Base-by-base conservation (phyloP, 805 yeast species). In the Candida maesae region DNA sequence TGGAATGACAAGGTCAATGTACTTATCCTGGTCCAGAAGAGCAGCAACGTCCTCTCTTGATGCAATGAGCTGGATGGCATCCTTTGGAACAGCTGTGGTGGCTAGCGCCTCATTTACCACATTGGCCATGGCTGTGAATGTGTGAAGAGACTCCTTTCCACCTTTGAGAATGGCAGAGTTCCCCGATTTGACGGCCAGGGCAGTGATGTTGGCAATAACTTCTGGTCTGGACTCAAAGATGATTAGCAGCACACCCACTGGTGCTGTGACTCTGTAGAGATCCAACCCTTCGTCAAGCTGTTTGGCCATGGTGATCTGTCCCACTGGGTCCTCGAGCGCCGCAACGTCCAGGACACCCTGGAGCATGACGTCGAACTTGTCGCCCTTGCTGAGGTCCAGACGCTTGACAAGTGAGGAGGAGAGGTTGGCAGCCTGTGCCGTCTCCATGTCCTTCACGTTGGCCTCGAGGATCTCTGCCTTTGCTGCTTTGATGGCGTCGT, bases 201-300 rank as follows among this genome's bases (percentile, higher is more conserved):
- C 93, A 12, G 96, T 84, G 56, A 93, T 93, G 60, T 93, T 95
- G 40, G 99, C 99, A 68, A 93, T 93, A 10, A 93, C 99, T 61
- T 93, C 99, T 28, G 99, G 99, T 57, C 99, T 77, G 23, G 95
- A 79, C 65, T 93, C 99, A 61, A 93, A 93, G 41, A 93, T 95
- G 34, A 93, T 89, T 46, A 93, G 70, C 33, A 93, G 64, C 0
- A 88, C 97, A 15, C 99, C 99, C 5, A 93, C 89, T 12, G 99
- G 99, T 20, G 96, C 85, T 5, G 96, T 83, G 11, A 91, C 73
- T 58, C 96, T 71, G 63, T 79, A 84, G 45, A 93, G 67, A 37
- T 79, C 83, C 49, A 93, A 74, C n/a, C 87, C 95, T 39, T 88
- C 95, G 60, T 93, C 99, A 24, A 93, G 69, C 61, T 87, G 79